Conservation (phyloP, 345 rosid genomes). For the Dimocarpus longan region DNA sequence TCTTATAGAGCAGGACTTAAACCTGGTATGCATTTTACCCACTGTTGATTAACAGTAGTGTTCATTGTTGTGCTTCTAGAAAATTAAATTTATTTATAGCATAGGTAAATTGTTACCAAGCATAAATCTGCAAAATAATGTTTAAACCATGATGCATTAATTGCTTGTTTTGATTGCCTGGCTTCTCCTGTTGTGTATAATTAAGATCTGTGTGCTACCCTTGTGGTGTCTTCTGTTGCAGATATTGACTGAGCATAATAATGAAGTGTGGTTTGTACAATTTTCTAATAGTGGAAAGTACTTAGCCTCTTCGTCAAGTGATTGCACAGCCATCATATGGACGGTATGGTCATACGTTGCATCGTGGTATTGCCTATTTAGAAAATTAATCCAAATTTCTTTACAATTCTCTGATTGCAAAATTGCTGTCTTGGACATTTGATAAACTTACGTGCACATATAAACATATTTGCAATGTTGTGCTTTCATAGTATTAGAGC, state of each 20-base stretch:
- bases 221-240: constrained; percentile 37
- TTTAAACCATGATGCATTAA: neutral
- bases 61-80: constrained; percentile 9
- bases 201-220: constrained; percentile 3
- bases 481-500: neutral
- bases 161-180: constrained; percentile 11
- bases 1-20: neutral
- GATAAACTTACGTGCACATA: too few relatives aligned
- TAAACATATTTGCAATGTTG: neutral
- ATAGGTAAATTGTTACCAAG: constrained; percentile 4
- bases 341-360: constrained; percentile 47
- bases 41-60: neutral
- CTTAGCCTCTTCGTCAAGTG: constrained; percentile 89
- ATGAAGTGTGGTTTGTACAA: constrained; percentile 96
- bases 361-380: neutral
- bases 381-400: neutral
- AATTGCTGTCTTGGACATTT: neutral
- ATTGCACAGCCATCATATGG: constrained; percentile 94
- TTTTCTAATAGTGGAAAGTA: constrained; percentile 79
- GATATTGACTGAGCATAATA: constrained; percentile 76
- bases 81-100: neutral
- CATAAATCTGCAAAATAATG: neutral
- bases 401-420: neutral
- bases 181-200: constrained; percentile 5
- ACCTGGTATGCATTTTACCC: neutral